Percentiles rank a stretch among this genome's conserved stretches.
Evolutionary conservation across 805 yeast genomes (phyloP).

Genomic region (Barnettozyma siamensis): DNA sequence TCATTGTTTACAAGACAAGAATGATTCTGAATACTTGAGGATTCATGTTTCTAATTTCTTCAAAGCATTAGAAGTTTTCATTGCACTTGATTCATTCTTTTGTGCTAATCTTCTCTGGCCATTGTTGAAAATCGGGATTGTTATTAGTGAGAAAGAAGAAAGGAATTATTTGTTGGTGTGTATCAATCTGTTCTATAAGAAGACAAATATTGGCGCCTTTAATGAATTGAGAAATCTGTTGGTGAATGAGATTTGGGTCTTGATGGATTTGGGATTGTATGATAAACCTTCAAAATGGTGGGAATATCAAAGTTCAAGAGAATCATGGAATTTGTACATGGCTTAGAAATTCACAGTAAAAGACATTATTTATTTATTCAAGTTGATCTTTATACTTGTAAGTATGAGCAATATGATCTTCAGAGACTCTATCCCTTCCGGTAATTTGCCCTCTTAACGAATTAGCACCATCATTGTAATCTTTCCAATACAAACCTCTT

Average conservation of each 20-base stretch:
- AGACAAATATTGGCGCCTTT: conserved; percentile 10
- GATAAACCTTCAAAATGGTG: conserved; percentile 8
- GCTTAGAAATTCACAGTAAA: too few species aligned
- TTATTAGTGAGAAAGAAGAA: neutral
- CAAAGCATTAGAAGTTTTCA: conserved; percentile 1
- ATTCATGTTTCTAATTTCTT: conserved; percentile 5
- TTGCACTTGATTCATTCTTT: conserved; percentile 6
- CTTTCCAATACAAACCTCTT: conserved; percentile 33
- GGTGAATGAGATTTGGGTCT: conserved; percentile 6
- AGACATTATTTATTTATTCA: too few species aligned
- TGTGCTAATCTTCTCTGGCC: conserved; percentile 11
- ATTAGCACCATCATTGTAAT: conserved; percentile 23
- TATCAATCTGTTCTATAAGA: neutral
- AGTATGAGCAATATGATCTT: conserved; percentile 6
- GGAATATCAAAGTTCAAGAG: conserved; percentile 2
- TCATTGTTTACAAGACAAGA: conserved; percentile 4
- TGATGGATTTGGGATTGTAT: conserved; percentile 1
- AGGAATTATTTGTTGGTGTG: conserved; percentile 1
- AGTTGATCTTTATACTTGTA: conserved; percentile 2
- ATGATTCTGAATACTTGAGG: conserved; percentile 2
- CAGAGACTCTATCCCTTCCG: conserved; percentile 4
- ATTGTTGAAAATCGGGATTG: conserved; percentile 1
- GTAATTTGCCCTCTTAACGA: conserved; percentile 11
- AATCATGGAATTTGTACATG: conserved; percentile 6
- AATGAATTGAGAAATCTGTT: neutral